Conservation (phyloP, 306 rosid genomes). For the Fragaria nilgerrensis region DNA sequence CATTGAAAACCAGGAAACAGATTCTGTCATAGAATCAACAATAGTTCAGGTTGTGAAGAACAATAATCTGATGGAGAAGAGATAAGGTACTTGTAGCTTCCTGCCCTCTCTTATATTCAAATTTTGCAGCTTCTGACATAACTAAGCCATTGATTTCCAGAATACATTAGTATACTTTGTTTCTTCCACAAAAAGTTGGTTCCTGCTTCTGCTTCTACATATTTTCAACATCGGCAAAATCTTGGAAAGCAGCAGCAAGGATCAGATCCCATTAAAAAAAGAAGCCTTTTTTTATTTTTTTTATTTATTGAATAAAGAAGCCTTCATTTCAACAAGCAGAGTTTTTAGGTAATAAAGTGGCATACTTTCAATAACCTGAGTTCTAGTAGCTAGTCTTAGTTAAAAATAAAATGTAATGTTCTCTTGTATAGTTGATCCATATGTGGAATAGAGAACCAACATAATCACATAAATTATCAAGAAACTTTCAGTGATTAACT, state of each 20-base stretch:
- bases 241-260: slow-evolving; percentile 20
- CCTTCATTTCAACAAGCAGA: slow-evolving; percentile 13
- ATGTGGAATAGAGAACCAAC: background rate
- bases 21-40: slow-evolving; percentile 5
- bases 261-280: slow-evolving; percentile 16
- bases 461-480: background rate
- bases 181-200: background rate
- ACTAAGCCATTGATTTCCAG: background rate
- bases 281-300: background rate
- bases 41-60: slow-evolving; percentile 1
- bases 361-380: background rate
- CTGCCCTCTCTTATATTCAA: slow-evolving; percentile 1
- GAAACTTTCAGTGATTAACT: background rate
- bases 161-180: background rate
- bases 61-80: slow-evolving; percentile 32
- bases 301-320: no score
- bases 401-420: background rate
- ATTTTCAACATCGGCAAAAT: background rate
- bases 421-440: background rate
- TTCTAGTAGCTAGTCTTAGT: no score
- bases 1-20: background rate
- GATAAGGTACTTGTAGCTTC: slow-evolving; percentile 22
- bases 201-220: slow-evolving; percentile 3
- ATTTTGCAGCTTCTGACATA: background rate
- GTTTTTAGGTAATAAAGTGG: slow-evolving; percentile 23